Base-by-base conservation (phyloP, 371 early-diverging fungal species). In the Mucor lusitanicus region DNA sequence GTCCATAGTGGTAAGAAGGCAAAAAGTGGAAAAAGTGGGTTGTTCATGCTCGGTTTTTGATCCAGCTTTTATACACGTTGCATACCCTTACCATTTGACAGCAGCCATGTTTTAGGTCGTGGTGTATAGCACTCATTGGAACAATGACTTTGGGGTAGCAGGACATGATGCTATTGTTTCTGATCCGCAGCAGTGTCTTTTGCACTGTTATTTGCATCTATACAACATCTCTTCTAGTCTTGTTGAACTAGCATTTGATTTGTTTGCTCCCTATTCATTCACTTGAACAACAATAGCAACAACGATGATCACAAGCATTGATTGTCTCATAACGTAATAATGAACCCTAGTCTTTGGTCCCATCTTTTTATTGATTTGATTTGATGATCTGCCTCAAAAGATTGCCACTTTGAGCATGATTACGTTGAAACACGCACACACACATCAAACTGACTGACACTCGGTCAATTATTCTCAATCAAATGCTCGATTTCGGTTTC, bases 341-440 rank as follows among this genome's bases (percentile, higher is more conserved):
- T 50, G 25, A 50, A 50, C 50, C 50, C 50, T 23, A 23, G 50
- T 50, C 23, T 48, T 9, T 48, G 21, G 9, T 1, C 7, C 1
- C 6, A 30, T 2, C n/a, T 30, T 30, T 50, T 50, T n/a, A 19
- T 44, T 44, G 19, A 44, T 44, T n/a, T 44, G 44, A 44, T 44
- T 44, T 44, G 44, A 44, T 42, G 17, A 15, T 42, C 5, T 17
- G n/a, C 17, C 30, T 30, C 6, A 30, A 6, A 30, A 44, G 44
- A 19, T 44, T 33, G 13, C 37, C 2, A 37, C 37, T 37, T 13
- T 8, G 1, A 37, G 17, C 19, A 44, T 44, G 17, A 44, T 44
- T 44, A 56, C 56, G 56, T 56, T 32, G 56, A 56, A 56, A 56
- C 56, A n/a, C n/a, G n/a, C n/a, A n/a, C n/a, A n/a, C n/a, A n/a